phyloP scores from a whole-genome alignment of 2,329 filamentous ascomycete species.

The Ophiostoma piceae region DNA sequence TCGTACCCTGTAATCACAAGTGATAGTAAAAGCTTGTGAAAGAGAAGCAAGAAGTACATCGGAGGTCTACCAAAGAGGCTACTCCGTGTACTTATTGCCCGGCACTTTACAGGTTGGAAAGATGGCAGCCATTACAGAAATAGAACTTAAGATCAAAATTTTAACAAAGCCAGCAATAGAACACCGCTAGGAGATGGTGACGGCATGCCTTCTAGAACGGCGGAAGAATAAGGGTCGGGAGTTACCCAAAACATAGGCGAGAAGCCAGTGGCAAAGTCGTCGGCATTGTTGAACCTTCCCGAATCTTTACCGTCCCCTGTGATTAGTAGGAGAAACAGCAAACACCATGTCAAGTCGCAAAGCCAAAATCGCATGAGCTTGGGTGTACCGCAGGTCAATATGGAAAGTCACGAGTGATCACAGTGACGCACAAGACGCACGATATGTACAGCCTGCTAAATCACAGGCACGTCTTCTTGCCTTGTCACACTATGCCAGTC shows the following conservation, averaged over 20 bases:
- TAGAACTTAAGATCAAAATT: background rate
- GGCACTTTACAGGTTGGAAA: background rate
- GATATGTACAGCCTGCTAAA: too few species aligned
- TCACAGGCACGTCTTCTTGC: background rate
- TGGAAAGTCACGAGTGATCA: too few species aligned
- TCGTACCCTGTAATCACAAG: background rate
- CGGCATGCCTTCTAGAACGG: slow-evolving; percentile 9
- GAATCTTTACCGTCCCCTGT: background rate
- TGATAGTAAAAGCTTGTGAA: background rate
- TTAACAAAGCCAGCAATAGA: background rate
- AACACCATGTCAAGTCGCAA: background rate
- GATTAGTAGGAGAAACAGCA: background rate
- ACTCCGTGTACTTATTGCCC: background rate
- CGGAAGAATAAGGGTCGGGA: background rate
- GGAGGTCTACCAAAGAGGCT: background rate
- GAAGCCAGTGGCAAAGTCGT: background rate
- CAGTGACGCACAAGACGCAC: too few species aligned
- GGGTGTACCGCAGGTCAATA: too few species aligned
- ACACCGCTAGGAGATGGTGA: background rate
- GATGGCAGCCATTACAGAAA: background rate
- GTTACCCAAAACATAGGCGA: background rate
- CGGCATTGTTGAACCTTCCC: background rate
- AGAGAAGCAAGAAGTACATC: background rate
- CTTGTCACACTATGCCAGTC: background rate
- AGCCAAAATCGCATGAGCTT: background rate